Percentiles rank a stretch among this genome's conserved stretches.
These are phyloP conservation scores for Potentilla sterilis DNA, from an alignment of 306 rosid genomes.

Conservation along the genomic window DNA sequence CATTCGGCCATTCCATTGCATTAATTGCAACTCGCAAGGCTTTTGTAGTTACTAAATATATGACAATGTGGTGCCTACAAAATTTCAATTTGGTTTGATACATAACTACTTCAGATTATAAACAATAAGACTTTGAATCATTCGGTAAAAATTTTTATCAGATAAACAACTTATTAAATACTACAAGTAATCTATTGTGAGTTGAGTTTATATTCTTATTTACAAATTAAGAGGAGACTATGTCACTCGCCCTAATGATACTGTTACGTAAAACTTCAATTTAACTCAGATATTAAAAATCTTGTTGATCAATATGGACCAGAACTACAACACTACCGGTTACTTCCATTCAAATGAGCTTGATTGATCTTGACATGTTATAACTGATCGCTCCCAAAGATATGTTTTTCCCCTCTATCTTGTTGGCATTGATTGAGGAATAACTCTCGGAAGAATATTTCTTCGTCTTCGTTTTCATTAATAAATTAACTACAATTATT, in stretches of 20 bases:
- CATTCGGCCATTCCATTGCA: neutral
- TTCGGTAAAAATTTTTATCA: too few relatives aligned
- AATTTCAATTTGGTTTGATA: too few relatives aligned
- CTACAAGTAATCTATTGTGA: too few relatives aligned
- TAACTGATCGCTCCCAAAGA: slow-evolving; percentile 8
- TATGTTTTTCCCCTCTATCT: slow-evolving; percentile 13
- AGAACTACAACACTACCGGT: neutral
- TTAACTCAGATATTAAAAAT: neutral
- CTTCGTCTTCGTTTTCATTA: neutral
- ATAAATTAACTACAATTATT: slow-evolving; percentile 10
- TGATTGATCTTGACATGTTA: slow-evolving; percentile 4
- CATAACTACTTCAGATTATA: too few relatives aligned
- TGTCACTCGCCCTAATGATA: too few relatives aligned
- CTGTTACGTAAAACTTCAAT: neutral
- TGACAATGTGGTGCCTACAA: too few relatives aligned
- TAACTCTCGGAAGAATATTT: slow-evolving; percentile 8
- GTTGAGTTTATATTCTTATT: too few relatives aligned
- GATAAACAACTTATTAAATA: too few relatives aligned
- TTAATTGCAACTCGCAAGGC: neutral
- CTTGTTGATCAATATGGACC: neutral
- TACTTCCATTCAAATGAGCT: neutral
- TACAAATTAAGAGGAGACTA: too few relatives aligned
- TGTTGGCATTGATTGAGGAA: slow-evolving; percentile 18
- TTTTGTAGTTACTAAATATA: neutral
- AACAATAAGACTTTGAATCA: too few relatives aligned